Evolutionary conservation across 495 filamentous ascomycete genomes (phyloP), one percentile per base, ranked within the genome.

Genomic region (Immersiella caudata): DNA sequence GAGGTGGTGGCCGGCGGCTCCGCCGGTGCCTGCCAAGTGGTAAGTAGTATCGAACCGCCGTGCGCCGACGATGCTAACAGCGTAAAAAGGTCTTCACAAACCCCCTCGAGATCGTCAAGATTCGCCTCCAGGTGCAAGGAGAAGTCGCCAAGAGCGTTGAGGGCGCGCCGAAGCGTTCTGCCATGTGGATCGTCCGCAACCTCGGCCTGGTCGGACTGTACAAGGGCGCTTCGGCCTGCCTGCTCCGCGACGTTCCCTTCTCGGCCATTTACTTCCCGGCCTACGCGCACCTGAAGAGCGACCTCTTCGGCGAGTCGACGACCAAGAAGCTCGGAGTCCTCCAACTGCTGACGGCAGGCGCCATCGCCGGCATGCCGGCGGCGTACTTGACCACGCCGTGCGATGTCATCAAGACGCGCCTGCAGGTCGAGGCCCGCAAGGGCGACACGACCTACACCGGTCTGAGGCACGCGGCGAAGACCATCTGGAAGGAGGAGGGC

Each of bases 231-330:
- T 93, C 88, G 51, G 95, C 96, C 12, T 99, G 95, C 78, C 82
- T 99, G 70, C 87, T 98, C 22, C 94, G 95, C 65, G 95, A 98
- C 76, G 92, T 97, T 6, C 95, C 95, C 2, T 99, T 99, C 83
- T 97, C 93, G 54, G 93, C 93, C 66, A 99, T 99, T 75, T 99
- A 99, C 82, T 99, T 99, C 88, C 94, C 96, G 11, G 91, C 92
- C 22, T 99, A 99, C 81, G 89, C 87, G 67, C 95, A 99, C 77
- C 81, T 99, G 61, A 99, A 99, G 83, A 85, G 87, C 72, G 95
- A 97, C 79, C 84, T 91, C 75, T 98, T 98, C 72, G 95, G 95
- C 78, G 95, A 99, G 79, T 87, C 88, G 12, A 84, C 84, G n/a
- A 91, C 87, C 56, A 93, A 97, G 82, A 93, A 92, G 76, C 91